Base-by-base conservation (phyloP, 345 rosid species). In the Geranium rotundifolium region DNA sequence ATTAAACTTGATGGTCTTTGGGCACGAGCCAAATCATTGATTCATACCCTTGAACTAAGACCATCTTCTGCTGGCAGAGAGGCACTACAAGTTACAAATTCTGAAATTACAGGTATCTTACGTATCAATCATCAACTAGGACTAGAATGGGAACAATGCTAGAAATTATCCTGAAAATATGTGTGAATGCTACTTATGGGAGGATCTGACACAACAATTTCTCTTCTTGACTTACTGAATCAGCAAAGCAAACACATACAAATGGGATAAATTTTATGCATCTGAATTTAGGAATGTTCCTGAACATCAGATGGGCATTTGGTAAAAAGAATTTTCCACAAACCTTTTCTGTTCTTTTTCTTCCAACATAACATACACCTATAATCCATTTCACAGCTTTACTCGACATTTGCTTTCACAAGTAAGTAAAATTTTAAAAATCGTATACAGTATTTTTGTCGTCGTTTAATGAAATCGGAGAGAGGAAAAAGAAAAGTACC, bases 401-500 rank as follows among this genome's bases (percentile, higher is more conserved):
- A 34, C 41, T 34, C 10, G 41, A 34, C 0, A 34, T 8, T 34
- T 34, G 6, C 10, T 34, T 34, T 8, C 10, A 8, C 2, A 34
- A 4, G 27, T 23, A 23, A 23, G 27, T 23, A 23, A 23, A 23
- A 23, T 23, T 23, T 23, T 23, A 23, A 23, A 23, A 23, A 23
- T 23, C 27, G 27, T 23, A 23, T 23, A 23, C 27, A 23, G 27
- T 23, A n/a, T 23, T 23, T 23, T 23, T 2, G 1, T 23, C 27
- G 27, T 23, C 27, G 27, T 23, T 23, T 23, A 23, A 23, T 23
- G 27, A 23, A 23, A 23, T 23, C 27, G 58, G 29, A 31, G 15
- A 37, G 1, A 7, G 13, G 17, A 60, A 19, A 14, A 37, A 34
- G 50, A 14, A 18, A 30, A 19, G 37, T 81, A 89, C 98, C 65